Evolutionary conservation across 148 eudicot species (phyloP), one percentile per base, ranked within the genome.

Genomic region (Vaccinium darrowii): DNA sequence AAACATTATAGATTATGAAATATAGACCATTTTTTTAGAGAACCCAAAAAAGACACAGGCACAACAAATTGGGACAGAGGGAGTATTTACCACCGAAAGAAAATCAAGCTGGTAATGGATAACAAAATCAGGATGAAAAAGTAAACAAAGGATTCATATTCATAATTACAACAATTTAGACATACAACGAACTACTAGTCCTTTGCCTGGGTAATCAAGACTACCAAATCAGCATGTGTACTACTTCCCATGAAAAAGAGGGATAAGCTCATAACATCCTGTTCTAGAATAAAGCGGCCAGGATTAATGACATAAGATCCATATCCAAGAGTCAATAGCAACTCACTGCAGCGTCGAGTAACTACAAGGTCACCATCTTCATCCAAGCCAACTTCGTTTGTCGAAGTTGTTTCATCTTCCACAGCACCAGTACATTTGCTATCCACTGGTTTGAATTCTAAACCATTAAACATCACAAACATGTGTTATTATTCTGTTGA

Each of bases 311-410:
- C 18, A 52, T 27, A 52, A 52, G 47, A 82, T 67, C 18, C 25
- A 51, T 76, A 18, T 76, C 33, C 69, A 9, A 6, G 13, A 49
- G 78, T 33, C 15, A 63, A 54, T 33, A 53, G 51, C 39, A 79
- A 81, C 93, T 91, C 87, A 93, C 98, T 87, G 51, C 79, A 87
- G 78, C 97, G 88, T 43, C 98, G 91, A 81, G 93, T 75, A 85
- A 97, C 83, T 85, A 95, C 85, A 82, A 97, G 95, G 86, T 97
- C 98, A 65, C 99, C 99, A 89, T 97, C 99, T 88, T 93, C 98
- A 91, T 97, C 99, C 75, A 91, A 81, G 84, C 84, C 88, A 88
- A 56, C 80, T 62, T 90, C 85, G 36, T 81, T 74, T 10, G 1
- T 43, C 73, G 87, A 80, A 75, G 79, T 65, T 7, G 79, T n/a